These are phyloP conservation scores for Apiospora pterosperma DNA, from an alignment of 2,329 filamentous ascomycete genomes.

Conservation along the genomic window DNA sequence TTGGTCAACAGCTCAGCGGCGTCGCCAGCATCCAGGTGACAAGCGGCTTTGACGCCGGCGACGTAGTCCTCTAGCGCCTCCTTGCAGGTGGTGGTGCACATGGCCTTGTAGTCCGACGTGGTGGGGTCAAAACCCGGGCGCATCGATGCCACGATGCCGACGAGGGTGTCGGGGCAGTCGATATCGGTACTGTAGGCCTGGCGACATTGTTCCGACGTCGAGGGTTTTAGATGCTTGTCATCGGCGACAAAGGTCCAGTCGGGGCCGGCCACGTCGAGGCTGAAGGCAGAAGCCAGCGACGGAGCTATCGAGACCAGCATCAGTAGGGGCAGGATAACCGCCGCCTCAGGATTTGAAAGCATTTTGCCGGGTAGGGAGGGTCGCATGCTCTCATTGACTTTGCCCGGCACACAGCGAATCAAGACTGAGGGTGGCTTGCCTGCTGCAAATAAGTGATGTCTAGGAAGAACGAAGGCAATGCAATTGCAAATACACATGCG, in stretches of 20 bases:
- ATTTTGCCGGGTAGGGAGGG: not conserved
- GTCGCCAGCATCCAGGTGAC: not conserved
- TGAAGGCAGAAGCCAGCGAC: not conserved
- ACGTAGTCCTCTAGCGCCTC: not conserved
- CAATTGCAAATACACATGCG: no score
- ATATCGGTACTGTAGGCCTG: not conserved
- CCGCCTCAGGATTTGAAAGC: not conserved
- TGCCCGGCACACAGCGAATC: not conserved
- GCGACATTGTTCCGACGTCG: not conserved
- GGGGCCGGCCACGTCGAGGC: not conserved
- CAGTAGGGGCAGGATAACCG: not conserved
- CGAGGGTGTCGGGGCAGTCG: not conserved
- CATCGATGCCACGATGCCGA: not conserved
- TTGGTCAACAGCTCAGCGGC: not conserved
- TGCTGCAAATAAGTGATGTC: no score
- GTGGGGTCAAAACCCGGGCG: not conserved
- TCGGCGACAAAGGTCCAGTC: not conserved
- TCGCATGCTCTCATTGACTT: not conserved
- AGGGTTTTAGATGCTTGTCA: not conserved
- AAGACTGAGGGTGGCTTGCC: not conserved
- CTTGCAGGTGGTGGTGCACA: slow-evolving; percentile 1
- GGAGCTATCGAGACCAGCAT: not conserved
- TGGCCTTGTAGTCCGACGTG: not conserved
- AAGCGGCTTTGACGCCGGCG: not conserved
- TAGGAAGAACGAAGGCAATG: no score